Evolutionary conservation across 208 protist species (phyloP), one percentile per base, ranked within the genome.

Genomic region (Crithidia expoeki): DNA sequence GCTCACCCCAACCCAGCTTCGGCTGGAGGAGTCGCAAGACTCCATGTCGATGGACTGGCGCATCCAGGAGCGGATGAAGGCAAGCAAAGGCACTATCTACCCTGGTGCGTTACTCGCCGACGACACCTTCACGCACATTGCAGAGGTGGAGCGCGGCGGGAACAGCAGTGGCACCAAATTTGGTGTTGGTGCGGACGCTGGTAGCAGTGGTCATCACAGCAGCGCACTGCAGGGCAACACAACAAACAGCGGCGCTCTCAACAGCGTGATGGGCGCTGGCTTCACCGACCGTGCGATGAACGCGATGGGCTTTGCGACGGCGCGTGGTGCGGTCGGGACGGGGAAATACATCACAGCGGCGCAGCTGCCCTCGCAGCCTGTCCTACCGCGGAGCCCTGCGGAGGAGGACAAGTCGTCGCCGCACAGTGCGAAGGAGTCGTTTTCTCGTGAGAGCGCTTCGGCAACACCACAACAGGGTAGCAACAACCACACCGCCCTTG

Each of bases 91-190:
- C 40, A 28, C 19, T 30, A 12, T 49, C 25, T 11, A 47, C 49
- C 47, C 25, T 23, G 44, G 55, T 30, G 64, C 62, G 49, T 56
- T 66, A 21, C 46, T 83, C 12, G 73, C 79, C 9, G 83, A 85
- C 58, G 77, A 86, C 38, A 83, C 81, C 51, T 86, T 79, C 57
- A 65, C 44, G 19, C 78, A 85, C 72, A 38, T 79, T 4, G 68
- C 86, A 0, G 56, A 58, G 25, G 83, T 62, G 25, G 80, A 88
- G 61, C 61, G 61, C 0, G 33, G 46, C n/a, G 47, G 49, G 32
- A 27, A 44, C 33, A 42, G 6, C 32, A 58, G 17, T 32, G 46
- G 46, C 19, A 30, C 42, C 12, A 17, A 17, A 9, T 47, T 47
- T n/a, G 42, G 5, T 4, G 42, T 9, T 4, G 3, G 12, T 4